These are phyloP conservation scores for Fusarium sp. DNA, from an alignment of 2,329 filamentous ascomycete species.

Conservation along the genomic window DNA sequence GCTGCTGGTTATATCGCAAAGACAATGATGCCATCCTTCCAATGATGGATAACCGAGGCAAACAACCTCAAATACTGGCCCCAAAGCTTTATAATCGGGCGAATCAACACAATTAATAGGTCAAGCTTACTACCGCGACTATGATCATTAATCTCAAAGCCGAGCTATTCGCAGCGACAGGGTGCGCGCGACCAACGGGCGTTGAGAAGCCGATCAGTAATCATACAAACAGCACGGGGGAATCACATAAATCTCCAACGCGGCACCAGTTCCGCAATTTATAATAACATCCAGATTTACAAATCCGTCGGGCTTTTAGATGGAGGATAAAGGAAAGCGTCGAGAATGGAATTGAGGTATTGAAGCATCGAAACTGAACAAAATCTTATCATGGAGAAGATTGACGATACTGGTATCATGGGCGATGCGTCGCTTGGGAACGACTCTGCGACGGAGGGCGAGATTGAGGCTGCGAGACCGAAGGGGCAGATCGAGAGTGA, in stretches of 20 bases:
- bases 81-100: background rate
- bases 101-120: background rate
- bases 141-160: slow-evolving; percentile 28
- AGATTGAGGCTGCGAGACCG: slow-evolving; percentile 44
- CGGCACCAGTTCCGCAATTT: background rate
- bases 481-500: slow-evolving; percentile 1
- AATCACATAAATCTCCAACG: background rate
- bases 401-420: background rate
- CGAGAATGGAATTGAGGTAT: background rate
- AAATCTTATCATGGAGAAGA: slow-evolving; percentile 13
- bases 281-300: background rate
- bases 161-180: background rate
- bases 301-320: background rate
- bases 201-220: slow-evolving; percentile 27
- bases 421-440: slow-evolving; percentile 2
- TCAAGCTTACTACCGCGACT: background rate
- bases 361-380: background rate
- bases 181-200: background rate
- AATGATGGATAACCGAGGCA: background rate
- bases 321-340: background rate
- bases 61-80: background rate
- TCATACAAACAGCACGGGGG: background rate
- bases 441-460: slow-evolving; percentile 35
- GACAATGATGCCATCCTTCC: background rate
- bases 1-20: background rate